phyloP scores from a whole-genome alignment of 306 rosid species.

The Quercus gilva region DNA sequence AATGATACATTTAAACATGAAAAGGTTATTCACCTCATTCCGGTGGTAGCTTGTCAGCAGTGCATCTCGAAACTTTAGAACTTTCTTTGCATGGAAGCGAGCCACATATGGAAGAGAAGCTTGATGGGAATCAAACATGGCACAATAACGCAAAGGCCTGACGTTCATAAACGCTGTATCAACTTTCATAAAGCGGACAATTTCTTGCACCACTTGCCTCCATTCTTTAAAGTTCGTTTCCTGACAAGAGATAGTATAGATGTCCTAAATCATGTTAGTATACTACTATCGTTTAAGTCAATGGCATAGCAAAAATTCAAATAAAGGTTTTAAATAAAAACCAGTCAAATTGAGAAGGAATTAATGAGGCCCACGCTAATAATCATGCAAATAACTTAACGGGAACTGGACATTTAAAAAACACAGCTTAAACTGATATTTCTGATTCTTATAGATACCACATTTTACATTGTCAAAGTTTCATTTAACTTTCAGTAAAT shows the following conservation, averaged over 20 bases:
- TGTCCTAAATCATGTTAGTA: slow-evolving; percentile 28
- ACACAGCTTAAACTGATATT: neutral
- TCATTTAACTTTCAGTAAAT: neutral
- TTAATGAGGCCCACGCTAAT: neutral
- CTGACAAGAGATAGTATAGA: slow-evolving; percentile 49
- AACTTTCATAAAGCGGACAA: slow-evolving; percentile 72
- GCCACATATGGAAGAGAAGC: slow-evolving; percentile 79
- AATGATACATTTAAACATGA: neutral
- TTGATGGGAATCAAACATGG: slow-evolving; percentile 62
- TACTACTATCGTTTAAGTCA: neutral
- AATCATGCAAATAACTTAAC: neutral
- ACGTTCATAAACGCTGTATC: slow-evolving; percentile 61
- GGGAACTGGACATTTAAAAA: neutral
- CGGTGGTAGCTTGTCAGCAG: slow-evolving; percentile 83
- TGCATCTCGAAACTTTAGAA: slow-evolving; percentile 83
- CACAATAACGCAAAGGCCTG: slow-evolving; percentile 83
- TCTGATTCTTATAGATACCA: neutral
- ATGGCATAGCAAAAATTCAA: neutral
- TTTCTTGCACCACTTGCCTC: slow-evolving; percentile 95
- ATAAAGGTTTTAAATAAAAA: neutral
- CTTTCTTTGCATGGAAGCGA: slow-evolving; percentile 93
- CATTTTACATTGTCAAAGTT: neutral
- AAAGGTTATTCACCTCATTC: slow-evolving; percentile 66
- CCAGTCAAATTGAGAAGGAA: neutral
- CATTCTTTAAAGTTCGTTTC: slow-evolving; percentile 90